Base-by-base conservation (phyloP, 139 green algal genomes). In the Mychonastes homosphaera region DNA sequence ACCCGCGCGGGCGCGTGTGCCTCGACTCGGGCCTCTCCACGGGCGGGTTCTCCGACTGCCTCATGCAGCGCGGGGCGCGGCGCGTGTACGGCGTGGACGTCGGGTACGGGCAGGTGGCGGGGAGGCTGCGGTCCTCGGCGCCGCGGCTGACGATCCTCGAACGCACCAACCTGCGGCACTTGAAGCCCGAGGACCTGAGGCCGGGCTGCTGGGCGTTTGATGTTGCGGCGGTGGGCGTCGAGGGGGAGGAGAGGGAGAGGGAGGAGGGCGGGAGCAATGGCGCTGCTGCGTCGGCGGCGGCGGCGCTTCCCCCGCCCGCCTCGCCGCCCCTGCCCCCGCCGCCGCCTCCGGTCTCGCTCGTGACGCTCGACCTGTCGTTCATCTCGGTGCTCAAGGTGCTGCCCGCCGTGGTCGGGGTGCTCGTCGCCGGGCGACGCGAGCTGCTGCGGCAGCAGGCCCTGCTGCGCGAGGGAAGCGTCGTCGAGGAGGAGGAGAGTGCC, bases 1-100 rank as follows among this genome's bases (percentile, higher is more conserved):
- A 94, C 58, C 78, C 87, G 4, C 59, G 38, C 3, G 90, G 85
- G 4, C 62, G 80, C 21, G 67, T 71, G 3, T 79, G 58, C 2
- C 68, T 98, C 15, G 92, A 98, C 62, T 77, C 87, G 29, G 92
- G 92, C 0, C 73, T 97, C 32, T 96, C 87, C 12, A 98, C 92
- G 1, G 92, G 92, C 15, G 92, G 92, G 46, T 98, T 98, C 73
- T 87, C 90, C 41, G 90, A 98, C 70, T 97, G 90, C 75, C 68
- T 97, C 58, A 76, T 98, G 66, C 90, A 98, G 77, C 50, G 66
- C 6, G 92, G 92, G 4, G 84, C 84, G 0, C 50, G 47, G 0
- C 55, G 94, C 70, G 87, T 98, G 44, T 87, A 90, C 68, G 92
- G 92, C 27, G 76, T 98, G 9, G 92, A 98, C 62, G 92, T 98